Conservation (phyloP, 441 rosid genomes). For the Corymbia citriodora region DNA sequence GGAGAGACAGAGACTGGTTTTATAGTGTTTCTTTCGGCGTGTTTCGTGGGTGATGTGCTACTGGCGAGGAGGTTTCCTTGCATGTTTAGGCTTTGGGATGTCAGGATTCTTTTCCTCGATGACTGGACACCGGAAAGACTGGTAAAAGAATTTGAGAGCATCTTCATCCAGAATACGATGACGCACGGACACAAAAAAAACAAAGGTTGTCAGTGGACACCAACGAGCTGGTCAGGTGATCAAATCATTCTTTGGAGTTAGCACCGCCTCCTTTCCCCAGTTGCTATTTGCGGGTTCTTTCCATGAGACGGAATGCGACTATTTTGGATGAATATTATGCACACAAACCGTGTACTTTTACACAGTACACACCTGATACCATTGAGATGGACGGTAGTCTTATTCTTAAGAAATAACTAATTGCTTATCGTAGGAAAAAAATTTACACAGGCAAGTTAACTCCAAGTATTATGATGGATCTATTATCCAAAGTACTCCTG, state of each 20-base stretch:
- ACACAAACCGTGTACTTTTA: fast-evolving
- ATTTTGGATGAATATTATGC: background rate
- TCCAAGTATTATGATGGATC: background rate
- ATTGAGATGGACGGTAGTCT: background rate
- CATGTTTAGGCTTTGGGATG: background rate
- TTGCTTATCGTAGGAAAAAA: background rate
- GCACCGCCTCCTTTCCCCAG: background rate
- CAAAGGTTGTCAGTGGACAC: background rate
- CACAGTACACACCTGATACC: background rate
- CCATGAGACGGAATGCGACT: background rate
- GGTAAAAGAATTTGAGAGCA: background rate
- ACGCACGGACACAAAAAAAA: fast-evolving
- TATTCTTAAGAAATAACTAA: background rate
- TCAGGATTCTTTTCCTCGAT: background rate
- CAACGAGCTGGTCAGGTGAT: background rate
- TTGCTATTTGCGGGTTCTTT: background rate
- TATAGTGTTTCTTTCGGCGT: background rate
- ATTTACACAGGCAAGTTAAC: background rate
- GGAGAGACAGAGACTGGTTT: background rate
- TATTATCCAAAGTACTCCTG: background rate
- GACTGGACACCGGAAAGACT: background rate
- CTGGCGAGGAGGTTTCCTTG: background rate
- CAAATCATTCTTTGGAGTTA: background rate
- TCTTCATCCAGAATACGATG: background rate
- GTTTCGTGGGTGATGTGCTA: background rate